Conservation (phyloP, 768 basidiomycete genomes). For the Collybiopsis luxurians region DNA sequence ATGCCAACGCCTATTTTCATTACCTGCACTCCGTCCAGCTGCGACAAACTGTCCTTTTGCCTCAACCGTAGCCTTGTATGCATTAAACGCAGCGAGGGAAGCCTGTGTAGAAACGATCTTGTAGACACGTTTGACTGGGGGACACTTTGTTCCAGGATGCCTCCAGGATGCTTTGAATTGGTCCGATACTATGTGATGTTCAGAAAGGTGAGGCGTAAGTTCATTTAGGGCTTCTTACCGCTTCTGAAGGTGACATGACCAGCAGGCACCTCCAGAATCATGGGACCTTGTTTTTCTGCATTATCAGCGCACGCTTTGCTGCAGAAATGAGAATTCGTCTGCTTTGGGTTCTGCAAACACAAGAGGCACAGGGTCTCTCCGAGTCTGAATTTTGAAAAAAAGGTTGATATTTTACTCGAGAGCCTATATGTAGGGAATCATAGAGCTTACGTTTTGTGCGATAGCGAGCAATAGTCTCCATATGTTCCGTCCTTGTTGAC, state of each 20-base stretch:
- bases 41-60: slow-evolving; percentile 54
- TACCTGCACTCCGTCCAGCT: slow-evolving; percentile 56
- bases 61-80: slow-evolving; percentile 64
- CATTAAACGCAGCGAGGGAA: slow-evolving; percentile 52
- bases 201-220: background rate
- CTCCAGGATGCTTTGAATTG: slow-evolving; percentile 73
- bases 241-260: slow-evolving; percentile 64
- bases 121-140: slow-evolving; percentile 58
- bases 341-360: slow-evolving; percentile 57
- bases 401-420: too few species aligned
- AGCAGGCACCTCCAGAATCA: slow-evolving; percentile 56
- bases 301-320: slow-evolving; percentile 50
- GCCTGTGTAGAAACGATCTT: slow-evolving; percentile 54
- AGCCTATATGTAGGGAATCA: too few species aligned
- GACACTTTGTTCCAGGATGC: slow-evolving; percentile 51
- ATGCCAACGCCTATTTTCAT: slow-evolving; percentile 76
- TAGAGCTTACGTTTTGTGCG: slow-evolving; percentile 51
- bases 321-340: slow-evolving; percentile 61
- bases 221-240: slow-evolving; percentile 34
- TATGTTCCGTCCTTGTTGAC: slow-evolving; percentile 34
- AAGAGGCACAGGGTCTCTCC: slow-evolving; percentile 54
- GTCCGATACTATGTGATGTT: slow-evolving; percentile 43
- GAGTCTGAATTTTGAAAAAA: slow-evolving; percentile 24
- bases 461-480: slow-evolving; percentile 48
- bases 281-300: slow-evolving; percentile 52